Conservation (phyloP, 495 filamentous ascomycete genomes). For the Wilcoxina mikolae region DNA sequence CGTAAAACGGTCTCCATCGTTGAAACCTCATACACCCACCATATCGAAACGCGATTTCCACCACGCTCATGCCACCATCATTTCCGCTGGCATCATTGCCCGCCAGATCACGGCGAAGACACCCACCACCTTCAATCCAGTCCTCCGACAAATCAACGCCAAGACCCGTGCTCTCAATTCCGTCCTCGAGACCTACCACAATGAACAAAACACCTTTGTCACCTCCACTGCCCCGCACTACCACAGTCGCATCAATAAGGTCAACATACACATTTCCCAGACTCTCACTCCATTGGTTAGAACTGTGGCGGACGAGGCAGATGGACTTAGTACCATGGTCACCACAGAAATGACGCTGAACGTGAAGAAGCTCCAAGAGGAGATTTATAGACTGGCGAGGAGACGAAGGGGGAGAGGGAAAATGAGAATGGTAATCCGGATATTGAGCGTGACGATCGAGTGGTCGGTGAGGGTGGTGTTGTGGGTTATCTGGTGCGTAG, state of each 20-base stretch:
- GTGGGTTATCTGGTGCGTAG: conserved; percentile 37
- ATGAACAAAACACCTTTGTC: conserved; percentile 14
- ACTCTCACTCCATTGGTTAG: conserved; percentile 12
- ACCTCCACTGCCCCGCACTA: conserved; percentile 14
- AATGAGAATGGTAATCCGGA: conserved; percentile 29
- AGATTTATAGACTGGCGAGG: conserved; percentile 18
- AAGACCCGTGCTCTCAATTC: not conserved
- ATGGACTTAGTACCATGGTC: conserved; percentile 14
- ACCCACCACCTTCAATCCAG: conserved; percentile 10
- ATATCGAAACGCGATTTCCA: conserved; percentile 17
- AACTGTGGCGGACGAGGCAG: conserved; percentile 19
- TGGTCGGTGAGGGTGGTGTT: conserved; percentile 36
- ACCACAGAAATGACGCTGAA: conserved; percentile 21
- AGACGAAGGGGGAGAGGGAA: conserved; percentile 20
- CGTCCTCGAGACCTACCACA: not conserved
- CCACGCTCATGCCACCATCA: conserved; percentile 12
- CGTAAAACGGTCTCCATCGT: not conserved
- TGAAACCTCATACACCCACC: not conserved
- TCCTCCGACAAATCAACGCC: conserved; percentile 5
- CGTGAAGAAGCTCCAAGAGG: conserved; percentile 22
- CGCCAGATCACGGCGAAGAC: conserved; percentile 14
- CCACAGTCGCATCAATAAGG: conserved; percentile 9
- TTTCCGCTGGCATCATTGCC: conserved; percentile 18
- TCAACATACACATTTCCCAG: conserved; percentile 11
- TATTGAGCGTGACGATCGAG: conserved; percentile 28